A percentile compares a stretch with the other conserved stretches of the same genome.
Evolutionary conservation across 371 early-diverging fungal genomes (phyloP).

Genomic region (Mucor indicus): DNA sequence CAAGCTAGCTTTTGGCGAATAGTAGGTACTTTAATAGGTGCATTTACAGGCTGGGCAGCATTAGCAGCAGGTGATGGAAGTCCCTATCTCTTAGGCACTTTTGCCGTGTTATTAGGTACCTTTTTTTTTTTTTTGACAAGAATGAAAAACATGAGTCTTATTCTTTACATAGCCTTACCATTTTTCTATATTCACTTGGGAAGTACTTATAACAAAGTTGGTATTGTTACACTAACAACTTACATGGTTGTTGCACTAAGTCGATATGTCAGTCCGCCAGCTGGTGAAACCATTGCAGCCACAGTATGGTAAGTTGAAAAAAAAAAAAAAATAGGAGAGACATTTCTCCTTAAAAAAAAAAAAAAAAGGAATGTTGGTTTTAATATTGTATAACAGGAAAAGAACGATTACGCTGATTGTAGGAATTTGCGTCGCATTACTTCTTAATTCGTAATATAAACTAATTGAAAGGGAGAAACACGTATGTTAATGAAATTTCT

Average conservation of each 20-base stretch:
- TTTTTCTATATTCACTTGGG: slow-evolving; percentile 47
- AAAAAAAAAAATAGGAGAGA: neutral
- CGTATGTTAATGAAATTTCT: too few species aligned
- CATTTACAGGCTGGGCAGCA: slow-evolving; percentile 50
- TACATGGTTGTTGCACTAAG: slow-evolving; percentile 44
- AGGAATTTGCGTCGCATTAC: slow-evolving; percentile 51
- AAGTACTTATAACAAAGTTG: slow-evolving; percentile 44
- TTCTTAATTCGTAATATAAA: slow-evolving; percentile 52
- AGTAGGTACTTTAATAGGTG: slow-evolving; percentile 53
- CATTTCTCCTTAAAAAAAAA: neutral
- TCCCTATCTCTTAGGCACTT: slow-evolving; percentile 50
- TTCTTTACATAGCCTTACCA: slow-evolving; percentile 43
- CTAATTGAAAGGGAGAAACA: too few species aligned
- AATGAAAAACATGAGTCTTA: too few species aligned
- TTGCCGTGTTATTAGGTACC: slow-evolving; percentile 58
- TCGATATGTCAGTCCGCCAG: slow-evolving; percentile 24
- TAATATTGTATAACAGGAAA: slow-evolving; percentile 30
- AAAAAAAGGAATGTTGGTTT: too few species aligned
- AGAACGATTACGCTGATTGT: slow-evolving; percentile 52
- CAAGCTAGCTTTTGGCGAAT: slow-evolving; percentile 54
- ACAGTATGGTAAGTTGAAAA: slow-evolving; percentile 38
- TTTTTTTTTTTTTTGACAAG: too few species aligned
- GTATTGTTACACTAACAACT: slow-evolving; percentile 40
- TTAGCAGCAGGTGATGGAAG: slow-evolving; percentile 42
- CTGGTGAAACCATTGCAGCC: slow-evolving; percentile 30